phyloP scores from a whole-genome alignment of 805 yeast species.

The Lipomyces japonicus region DNA sequence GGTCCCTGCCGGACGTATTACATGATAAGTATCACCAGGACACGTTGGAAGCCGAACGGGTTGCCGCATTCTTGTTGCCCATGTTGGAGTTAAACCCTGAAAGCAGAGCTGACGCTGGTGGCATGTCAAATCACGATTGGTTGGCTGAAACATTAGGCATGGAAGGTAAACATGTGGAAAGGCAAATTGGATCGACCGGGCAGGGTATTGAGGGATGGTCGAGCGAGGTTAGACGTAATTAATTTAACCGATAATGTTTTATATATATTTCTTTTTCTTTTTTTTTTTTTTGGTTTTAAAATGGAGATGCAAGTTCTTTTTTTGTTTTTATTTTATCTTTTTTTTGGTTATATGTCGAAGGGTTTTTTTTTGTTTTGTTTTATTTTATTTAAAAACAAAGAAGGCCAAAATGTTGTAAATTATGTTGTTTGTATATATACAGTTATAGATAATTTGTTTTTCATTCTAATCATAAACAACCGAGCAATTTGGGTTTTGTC shows the following conservation, averaged over 20 bases:
- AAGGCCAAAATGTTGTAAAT: background rate
- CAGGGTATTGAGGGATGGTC: slow-evolving; percentile 91
- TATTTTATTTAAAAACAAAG: background rate
- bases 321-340: background rate
- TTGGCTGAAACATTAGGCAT: slow-evolving; percentile 67
- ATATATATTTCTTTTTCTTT: background rate
- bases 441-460: too few species aligned
- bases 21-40: slow-evolving; percentile 78
- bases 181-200: slow-evolving; percentile 77
- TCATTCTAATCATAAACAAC: too few species aligned
- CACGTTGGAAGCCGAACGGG: slow-evolving; percentile 62
- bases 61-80: slow-evolving; percentile 74
- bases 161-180: slow-evolving; percentile 64
- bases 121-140: slow-evolving; percentile 88
- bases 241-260: background rate
- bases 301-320: background rate
- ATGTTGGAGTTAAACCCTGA: slow-evolving; percentile 80
- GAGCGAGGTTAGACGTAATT: slow-evolving; percentile 47
- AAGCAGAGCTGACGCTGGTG: slow-evolving; percentile 90
- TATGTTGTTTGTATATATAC: background rate
- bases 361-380: background rate
- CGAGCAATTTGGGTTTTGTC: too few species aligned
- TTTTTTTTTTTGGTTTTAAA: background rate
- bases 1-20: slow-evolving; percentile 81
- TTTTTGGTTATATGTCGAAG: background rate